A percentile compares a stretch with the other conserved stretches of the same genome.
Evolutionary conservation across 1,139 yeast genomes (phyloP).

Genomic region (Insectozyma bohioensis): DNA sequence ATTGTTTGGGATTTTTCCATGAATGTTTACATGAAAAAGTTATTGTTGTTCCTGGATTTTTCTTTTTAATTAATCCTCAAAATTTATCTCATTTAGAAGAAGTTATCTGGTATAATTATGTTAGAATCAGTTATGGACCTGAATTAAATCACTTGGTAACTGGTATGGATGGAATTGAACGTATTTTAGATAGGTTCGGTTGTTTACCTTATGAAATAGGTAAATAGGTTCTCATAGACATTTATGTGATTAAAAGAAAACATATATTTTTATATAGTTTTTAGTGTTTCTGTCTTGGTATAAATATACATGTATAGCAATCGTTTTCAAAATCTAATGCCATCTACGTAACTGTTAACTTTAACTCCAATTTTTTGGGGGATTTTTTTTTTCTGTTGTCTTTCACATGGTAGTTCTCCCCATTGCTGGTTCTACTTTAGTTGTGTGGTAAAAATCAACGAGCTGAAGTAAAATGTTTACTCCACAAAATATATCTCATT

Average conservation of each 20-base stretch:
- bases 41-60: conserved; percentile 67
- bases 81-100: conserved; percentile 62
- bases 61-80: conserved; percentile 65
- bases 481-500: no score
- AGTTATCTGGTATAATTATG: conserved; percentile 64
- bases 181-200: conserved; percentile 49
- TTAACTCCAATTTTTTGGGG: no score
- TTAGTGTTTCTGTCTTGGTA: no score
- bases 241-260: no score
- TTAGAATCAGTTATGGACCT: conserved; percentile 66
- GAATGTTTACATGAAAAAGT: conserved; percentile 66
- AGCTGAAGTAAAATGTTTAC: no score
- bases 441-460: background rate
- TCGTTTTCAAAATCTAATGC: no score
- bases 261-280: no score
- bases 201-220: conserved; percentile 35
- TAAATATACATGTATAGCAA: no score
- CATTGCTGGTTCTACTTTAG: background rate
- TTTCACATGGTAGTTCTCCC: conserved; percentile 1
- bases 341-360: no score
- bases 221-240: no score
- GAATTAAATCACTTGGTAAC: conserved; percentile 51
- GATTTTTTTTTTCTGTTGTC: no score
- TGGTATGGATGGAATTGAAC: conserved; percentile 70
- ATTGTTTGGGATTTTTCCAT: conserved; percentile 67